Evolutionary conservation across 257 asterid genomes (phyloP).

Genomic region (Salvia miltiorrhiza): DNA sequence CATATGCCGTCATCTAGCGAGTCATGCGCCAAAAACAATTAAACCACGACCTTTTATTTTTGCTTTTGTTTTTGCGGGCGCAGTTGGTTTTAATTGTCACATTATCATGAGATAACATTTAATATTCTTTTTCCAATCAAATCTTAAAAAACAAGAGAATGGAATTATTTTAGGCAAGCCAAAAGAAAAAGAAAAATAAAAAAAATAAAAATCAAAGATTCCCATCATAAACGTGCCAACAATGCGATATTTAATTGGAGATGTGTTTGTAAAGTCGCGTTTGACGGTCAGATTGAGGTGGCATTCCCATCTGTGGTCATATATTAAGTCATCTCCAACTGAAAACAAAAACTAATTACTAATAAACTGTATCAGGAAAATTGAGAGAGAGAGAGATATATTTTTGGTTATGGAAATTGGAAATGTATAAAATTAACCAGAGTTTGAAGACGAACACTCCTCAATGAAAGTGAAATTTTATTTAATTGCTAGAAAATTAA

Average conservation of each 20-base stretch:
- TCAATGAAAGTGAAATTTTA: no score
- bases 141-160: background rate
- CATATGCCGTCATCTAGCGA: slow-evolving; percentile 5
- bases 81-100: slow-evolving; percentile 23
- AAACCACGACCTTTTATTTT: background rate
- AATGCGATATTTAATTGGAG: slow-evolving; percentile 13
- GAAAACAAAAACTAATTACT: background rate
- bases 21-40: slow-evolving; percentile 16
- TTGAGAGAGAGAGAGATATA: background rate
- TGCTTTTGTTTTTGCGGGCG: background rate
- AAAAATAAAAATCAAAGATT: slow-evolving; percentile 30
- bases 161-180: background rate
- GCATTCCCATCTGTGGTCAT: slow-evolving; percentile 33
- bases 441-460: no score
- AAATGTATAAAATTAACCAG: no score
- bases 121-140: background rate
- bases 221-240: slow-evolving; percentile 32
- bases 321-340: slow-evolving; percentile 33
- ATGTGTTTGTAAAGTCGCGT: slow-evolving; percentile 27
- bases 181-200: background rate
- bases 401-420: slow-evolving; percentile 10
- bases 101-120: slow-evolving; percentile 13
- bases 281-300: slow-evolving; percentile 34
- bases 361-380: background rate
- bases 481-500: no score